Evolutionary conservation across 352 stramenopile species (phyloP), one percentile per base, ranked within the genome.

Genomic region (Blastocystis sp.): DNA sequence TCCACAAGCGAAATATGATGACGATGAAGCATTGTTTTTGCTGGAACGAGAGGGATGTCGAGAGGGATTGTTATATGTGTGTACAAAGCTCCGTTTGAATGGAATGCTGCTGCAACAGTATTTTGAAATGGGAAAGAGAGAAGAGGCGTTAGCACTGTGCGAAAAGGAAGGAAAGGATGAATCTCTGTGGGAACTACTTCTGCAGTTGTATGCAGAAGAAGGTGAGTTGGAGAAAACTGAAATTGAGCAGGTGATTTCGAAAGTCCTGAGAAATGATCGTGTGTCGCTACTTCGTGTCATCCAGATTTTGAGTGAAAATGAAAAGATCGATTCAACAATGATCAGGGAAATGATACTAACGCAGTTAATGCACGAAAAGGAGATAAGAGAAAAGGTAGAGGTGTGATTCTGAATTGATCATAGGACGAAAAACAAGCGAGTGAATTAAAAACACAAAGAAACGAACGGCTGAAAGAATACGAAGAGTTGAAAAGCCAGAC

Each of bases 101-200:
- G 93, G 96, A 91, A 96, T 97, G 92, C 91, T 97, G 13, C 92
- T 97, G 87, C 94, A 97, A 80, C 95, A 96, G 79, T 94, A 97
- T 91, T 95, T 97, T 63, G 93, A 97, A 47, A 93, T 95, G 82
- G 95, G 95, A 69, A 93, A 96, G 41, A 94, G 95, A 89, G 91
- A 94, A 89, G 95, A 92, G 77, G 95, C 96, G 62, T 76, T 96
- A 26, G 93, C 95, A 41, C 93, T 95, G 76, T 94, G 95, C 43
- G 94, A 94, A 69, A 95, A 96, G 80, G 93, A 96, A 50, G 93
- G 93, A 47, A 93, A 95, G 5, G 95, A 95, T 77, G 94, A 96
- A 73, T 92, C 93, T n/a, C 87, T 97, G 45, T 97, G 94, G 94
- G 95, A 61, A 23, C 20, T 62, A 39, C 41, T 87, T n/a, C 45